Conservation (phyloP, 2,329 filamentous ascomycete genomes). For the Pseudogymnoascus sp. region DNA sequence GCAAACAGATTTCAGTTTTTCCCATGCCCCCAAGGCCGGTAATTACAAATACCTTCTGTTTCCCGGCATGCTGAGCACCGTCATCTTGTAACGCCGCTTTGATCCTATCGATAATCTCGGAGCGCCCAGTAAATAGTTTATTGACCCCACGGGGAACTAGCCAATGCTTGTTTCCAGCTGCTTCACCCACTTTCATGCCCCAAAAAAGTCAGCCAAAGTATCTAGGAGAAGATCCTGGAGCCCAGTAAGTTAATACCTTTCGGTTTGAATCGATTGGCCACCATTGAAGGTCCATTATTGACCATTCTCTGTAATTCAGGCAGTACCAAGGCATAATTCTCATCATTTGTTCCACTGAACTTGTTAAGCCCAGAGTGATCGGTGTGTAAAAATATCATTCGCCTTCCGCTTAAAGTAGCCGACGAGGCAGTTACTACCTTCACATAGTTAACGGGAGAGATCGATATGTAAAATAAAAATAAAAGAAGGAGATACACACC, state of each 20-base stretch:
- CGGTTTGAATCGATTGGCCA: background rate
- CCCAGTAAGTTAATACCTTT: background rate
- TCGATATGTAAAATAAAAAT: too few species aligned
- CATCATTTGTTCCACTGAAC: slow-evolving; percentile 16
- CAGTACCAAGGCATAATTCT: slow-evolving; percentile 14
- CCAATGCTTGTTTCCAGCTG: slow-evolving; percentile 14
- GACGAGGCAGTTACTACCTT: slow-evolving; percentile 14
- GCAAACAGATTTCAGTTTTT: slow-evolving; percentile 25
- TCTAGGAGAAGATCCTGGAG: background rate
- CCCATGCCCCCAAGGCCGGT: slow-evolving; percentile 27
- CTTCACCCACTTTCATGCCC: background rate
- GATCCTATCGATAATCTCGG: slow-evolving; percentile 16
- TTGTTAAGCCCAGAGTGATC: slow-evolving; percentile 20
- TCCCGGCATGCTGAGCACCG: background rate
- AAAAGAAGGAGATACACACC: background rate
- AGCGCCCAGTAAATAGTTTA: slow-evolving; percentile 19
- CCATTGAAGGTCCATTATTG: slow-evolving; percentile 11
- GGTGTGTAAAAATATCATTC: slow-evolving; percentile 16
- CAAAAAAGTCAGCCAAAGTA: background rate
- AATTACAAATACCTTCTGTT: slow-evolving; percentile 20
- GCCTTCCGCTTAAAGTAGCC: slow-evolving; percentile 13
- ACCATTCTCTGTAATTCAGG: slow-evolving; percentile 17
- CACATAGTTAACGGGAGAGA: background rate
- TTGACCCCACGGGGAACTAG: slow-evolving; percentile 17
- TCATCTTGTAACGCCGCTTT: slow-evolving; percentile 2